Base-by-base conservation (phyloP, 192 early-diverging fungal species). In the Entomortierella beljakovae region DNA sequence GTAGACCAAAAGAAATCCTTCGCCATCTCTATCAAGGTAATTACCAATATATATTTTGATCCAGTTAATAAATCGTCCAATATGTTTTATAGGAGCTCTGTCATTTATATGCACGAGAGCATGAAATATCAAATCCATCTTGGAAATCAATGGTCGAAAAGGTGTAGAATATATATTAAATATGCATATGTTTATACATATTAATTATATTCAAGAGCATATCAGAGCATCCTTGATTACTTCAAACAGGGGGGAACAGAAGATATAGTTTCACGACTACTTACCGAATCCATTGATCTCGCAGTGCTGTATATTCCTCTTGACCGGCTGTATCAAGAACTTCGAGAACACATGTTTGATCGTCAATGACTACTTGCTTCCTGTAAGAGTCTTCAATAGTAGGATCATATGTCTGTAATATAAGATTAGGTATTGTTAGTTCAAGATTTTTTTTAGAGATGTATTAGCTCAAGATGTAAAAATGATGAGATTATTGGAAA, bases 301-400 rank as follows among this genome's bases (percentile, higher is more conserved):
- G 87, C 34, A 94, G 72, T 33, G 91, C 91, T 23, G 91, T 92
- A 81, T 93, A 93, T 80, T 93, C 91, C 75, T 90, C 91, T 80
- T 94, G 91, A 40, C 96, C 97, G 50, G 97, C 97, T 43, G 96
- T 98, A 87, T 98, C 98, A 48, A 99, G 87, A 74, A 99, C 94
- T 83, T 99, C 96, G 32, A 99, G 83, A 79, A 98, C 94, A 82
- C 96, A 99, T 68, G 95, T 94, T 80, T 97, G 91, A 42, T 94
- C 95, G 83, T 99, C 98, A 55, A 99, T 94, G 37, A 97, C 96
- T 13, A 98, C 96, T 84, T 98, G 96, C 86, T 96, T 97, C 60
- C 96, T 87, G 83, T 98, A 99, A 20, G 94, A 96, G 82, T 98
- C 98, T 84, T 99, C 98, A 66, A 97, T 99, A 8, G 98, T 99